Evolutionary conservation across 1,139 yeast species (phyloP).

Genomic region (Pichia inconspicua): DNA sequence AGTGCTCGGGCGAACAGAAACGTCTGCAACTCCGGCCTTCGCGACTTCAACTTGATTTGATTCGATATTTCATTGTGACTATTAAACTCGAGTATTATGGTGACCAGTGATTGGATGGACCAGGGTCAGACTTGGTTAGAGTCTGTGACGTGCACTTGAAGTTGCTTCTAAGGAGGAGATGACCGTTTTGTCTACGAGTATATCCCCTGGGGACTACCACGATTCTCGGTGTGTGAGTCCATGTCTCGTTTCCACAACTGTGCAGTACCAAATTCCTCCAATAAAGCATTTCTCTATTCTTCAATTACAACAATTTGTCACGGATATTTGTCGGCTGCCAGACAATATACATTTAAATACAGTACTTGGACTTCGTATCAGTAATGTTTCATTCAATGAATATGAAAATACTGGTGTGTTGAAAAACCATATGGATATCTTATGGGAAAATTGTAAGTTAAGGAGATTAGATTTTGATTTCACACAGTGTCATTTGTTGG

Average conservation of each 20-base stretch:
- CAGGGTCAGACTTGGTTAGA: too few relatives aligned
- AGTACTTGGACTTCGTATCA: slow-evolving; percentile 4
- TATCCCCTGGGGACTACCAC: slow-evolving; percentile 7
- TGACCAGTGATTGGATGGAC: too few relatives aligned
- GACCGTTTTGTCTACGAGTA: slow-evolving; percentile 9
- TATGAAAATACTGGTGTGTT: slow-evolving; percentile 2
- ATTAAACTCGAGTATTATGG: too few relatives aligned
- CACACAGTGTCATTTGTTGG: slow-evolving; percentile 8
- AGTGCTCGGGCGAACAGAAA: too few relatives aligned
- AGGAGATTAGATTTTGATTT: slow-evolving; percentile 14
- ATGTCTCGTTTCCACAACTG: neutral
- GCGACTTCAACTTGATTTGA: too few relatives aligned
- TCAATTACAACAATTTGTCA: slow-evolving; percentile 7
- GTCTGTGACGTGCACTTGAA: too few relatives aligned
- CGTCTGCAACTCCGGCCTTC: neutral
- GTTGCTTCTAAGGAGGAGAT: neutral
- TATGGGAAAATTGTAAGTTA: slow-evolving; percentile 9
- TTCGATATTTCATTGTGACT: too few relatives aligned
- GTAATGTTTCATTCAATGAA: slow-evolving; percentile 6
- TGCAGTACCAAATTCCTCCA: slow-evolving; percentile 12
- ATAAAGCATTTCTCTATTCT: slow-evolving; percentile 4
- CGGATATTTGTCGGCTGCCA: slow-evolving; percentile 6
- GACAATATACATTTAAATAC: slow-evolving; percentile 4
- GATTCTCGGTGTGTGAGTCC: slow-evolving; percentile 5
- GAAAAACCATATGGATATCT: slow-evolving; percentile 8